phyloP scores from a whole-genome alignment of 257 asterid species.

The Solanum lycopersicoides region DNA sequence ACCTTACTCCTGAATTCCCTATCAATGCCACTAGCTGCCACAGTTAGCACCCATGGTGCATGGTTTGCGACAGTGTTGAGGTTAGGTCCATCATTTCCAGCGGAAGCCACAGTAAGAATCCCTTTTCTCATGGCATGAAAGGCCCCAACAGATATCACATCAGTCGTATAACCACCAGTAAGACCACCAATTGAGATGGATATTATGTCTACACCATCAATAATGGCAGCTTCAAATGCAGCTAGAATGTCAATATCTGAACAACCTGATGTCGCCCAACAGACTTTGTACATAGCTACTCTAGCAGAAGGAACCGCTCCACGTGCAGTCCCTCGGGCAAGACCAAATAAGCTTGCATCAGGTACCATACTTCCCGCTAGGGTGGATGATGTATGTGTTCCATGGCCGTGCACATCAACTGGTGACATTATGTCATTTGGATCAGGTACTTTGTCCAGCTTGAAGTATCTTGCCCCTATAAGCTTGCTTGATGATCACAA shows the following conservation, averaged over 20 bases:
- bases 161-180: slow-evolving; percentile 39
- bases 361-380: slow-evolving; percentile 60
- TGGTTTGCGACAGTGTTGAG: slow-evolving; percentile 45
- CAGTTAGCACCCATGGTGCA: slow-evolving; percentile 89
- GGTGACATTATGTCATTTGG: slow-evolving; percentile 64
- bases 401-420: slow-evolving; percentile 74
- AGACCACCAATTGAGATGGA: slow-evolving; percentile 79
- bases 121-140: slow-evolving; percentile 79
- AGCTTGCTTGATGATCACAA: slow-evolving; percentile 50
- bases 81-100: slow-evolving; percentile 74
- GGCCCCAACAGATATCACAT: slow-evolving; percentile 67
- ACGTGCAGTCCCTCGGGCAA: slow-evolving; percentile 73
- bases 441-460: slow-evolving; percentile 45
- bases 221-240: slow-evolving; percentile 80
- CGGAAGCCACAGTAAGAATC: slow-evolving; percentile 72
- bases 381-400: slow-evolving; percentile 93
- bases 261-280: slow-evolving; percentile 63
- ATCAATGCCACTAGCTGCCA: slow-evolving; percentile 79
- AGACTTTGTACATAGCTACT: slow-evolving; percentile 79
- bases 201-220: slow-evolving; percentile 81
- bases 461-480: slow-evolving; percentile 89
- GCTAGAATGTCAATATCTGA: slow-evolving; percentile 87
- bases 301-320: slow-evolving; percentile 95
- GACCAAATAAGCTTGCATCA: slow-evolving; percentile 58
- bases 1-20: slow-evolving; percentile 61